These are phyloP conservation scores for Nemania sp. DNA, from an alignment of 2,329 filamentous ascomycete species.

Conservation along the genomic window DNA sequence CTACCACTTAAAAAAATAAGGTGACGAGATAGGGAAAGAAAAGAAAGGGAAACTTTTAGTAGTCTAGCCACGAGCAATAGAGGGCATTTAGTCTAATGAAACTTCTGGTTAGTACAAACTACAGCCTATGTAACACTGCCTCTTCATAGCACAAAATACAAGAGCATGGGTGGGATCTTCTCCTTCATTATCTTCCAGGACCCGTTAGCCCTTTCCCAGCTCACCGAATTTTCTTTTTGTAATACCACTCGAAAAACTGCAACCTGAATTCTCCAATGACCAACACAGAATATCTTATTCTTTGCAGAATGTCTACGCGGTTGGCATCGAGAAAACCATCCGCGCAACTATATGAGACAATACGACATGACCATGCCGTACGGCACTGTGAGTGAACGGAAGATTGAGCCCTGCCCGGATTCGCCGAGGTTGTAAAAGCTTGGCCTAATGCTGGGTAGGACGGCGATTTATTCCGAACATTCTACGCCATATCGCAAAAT, in stretches of 20 bases:
- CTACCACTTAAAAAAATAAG: background rate
- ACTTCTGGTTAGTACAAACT: constrained; percentile 46
- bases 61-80: background rate
- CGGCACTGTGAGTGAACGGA: constrained; percentile 40
- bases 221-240: constrained; percentile 38
- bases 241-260: constrained; percentile 41
- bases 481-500: constrained; percentile 65
- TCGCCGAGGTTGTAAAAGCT: constrained; percentile 32
- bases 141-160: constrained; percentile 46
- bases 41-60: background rate
- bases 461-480: constrained; percentile 41
- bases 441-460: constrained; percentile 39
- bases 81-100: constrained; percentile 40
- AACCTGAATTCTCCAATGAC: constrained; percentile 49
- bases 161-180: constrained; percentile 37
- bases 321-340: constrained; percentile 48
- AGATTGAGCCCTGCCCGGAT: constrained; percentile 43
- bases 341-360: constrained; percentile 48
- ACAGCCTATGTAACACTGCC: constrained; percentile 47
- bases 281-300: constrained; percentile 49
- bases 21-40: too few species aligned
- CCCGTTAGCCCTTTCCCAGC: constrained; percentile 31
- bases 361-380: constrained; percentile 42
- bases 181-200: constrained; percentile 40
- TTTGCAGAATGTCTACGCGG: constrained; percentile 49